A percentile compares a stretch with the other conserved stretches of the same genome.
Evolutionary conservation across 1,284 basidiomycete genomes (phyloP).

Genomic region (Puccinia polysora): DNA sequence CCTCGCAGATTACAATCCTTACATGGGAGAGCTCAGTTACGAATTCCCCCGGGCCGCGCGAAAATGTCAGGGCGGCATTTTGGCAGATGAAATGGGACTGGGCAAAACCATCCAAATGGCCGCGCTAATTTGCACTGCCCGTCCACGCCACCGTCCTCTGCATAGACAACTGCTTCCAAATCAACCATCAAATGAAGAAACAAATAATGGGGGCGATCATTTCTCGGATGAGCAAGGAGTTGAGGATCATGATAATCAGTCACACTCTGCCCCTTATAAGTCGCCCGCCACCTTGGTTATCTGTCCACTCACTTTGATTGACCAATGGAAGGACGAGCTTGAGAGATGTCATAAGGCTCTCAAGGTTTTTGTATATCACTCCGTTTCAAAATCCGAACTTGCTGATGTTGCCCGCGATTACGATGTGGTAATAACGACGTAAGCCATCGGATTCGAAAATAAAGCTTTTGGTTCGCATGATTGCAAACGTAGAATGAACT

Average conservation of each 20-base stretch:
- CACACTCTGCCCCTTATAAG: background rate
- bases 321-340: constrained; percentile 87
- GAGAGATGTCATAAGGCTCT: constrained; percentile 60
- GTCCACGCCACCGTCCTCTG: constrained; percentile 35
- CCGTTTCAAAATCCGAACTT: constrained; percentile 71
- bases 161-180: too few relatives aligned
- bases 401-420: constrained; percentile 58
- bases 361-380: constrained; percentile 74
- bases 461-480: too few relatives aligned
- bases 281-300: constrained; percentile 71
- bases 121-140: constrained; percentile 76
- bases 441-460: background rate
- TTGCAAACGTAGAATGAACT: too few relatives aligned
- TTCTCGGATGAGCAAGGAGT: too few relatives aligned
- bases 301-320: constrained; percentile 81
- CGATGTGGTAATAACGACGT: constrained; percentile 42
- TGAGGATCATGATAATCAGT: background rate
- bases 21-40: constrained; percentile 80
- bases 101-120: constrained; percentile 97
- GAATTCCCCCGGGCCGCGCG: constrained; percentile 77
- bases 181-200: too few relatives aligned
- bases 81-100: constrained; percentile 82
- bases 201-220: too few relatives aligned
- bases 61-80: constrained; percentile 75
- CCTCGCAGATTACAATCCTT: constrained; percentile 47